A percentile compares a stretch with the other conserved stretches of the same genome.
phyloP scores from a whole-genome alignment of 495 filamentous ascomycete genomes.

The Astrocystis sublimbata region DNA sequence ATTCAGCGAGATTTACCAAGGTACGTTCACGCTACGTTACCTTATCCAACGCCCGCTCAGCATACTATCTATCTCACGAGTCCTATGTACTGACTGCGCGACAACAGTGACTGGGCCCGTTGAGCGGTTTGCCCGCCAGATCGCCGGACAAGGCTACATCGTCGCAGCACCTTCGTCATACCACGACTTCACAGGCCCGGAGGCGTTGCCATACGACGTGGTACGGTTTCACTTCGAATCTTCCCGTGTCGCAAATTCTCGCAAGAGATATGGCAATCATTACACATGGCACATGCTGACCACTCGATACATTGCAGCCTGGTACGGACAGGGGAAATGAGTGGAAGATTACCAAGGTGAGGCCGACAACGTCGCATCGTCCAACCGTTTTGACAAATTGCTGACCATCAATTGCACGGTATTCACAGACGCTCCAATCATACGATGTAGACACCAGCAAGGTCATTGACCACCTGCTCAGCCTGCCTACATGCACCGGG shows the following conservation, averaged over 20 bases:
- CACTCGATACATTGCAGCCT: slow-evolving; percentile 36
- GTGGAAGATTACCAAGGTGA: slow-evolving; percentile 78
- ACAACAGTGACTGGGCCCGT: slow-evolving; percentile 85
- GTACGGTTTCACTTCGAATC: neutral
- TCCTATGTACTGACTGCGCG: slow-evolving; percentile 1
- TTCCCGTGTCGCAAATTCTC: neutral
- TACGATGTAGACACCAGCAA: slow-evolving; percentile 86
- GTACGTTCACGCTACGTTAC: slow-evolving; percentile 42
- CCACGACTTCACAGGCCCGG: slow-evolving; percentile 88
- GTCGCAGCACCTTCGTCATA: slow-evolving; percentile 88
- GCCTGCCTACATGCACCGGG: slow-evolving; percentile 78
- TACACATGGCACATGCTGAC: neutral
- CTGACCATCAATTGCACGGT: slow-evolving; percentile 9
- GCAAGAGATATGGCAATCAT: neutral
- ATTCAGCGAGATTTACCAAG: slow-evolving; percentile 97
- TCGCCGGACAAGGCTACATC: slow-evolving; percentile 92
- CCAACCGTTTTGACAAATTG: neutral
- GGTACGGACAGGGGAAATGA: slow-evolving; percentile 87
- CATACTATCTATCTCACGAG: slow-evolving; percentile 16
- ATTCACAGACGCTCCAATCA: slow-evolving; percentile 67
- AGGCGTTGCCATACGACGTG: slow-evolving; percentile 80
- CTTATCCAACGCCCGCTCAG: neutral
- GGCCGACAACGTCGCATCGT: slow-evolving; percentile 2
- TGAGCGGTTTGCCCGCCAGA: slow-evolving; percentile 85
- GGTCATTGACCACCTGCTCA: slow-evolving; percentile 72